Percentiles rank a stretch among this genome's conserved stretches.
These are phyloP conservation scores for Neoarthrinium moseri DNA, from an alignment of 2,329 filamentous ascomycete species.

Conservation along the genomic window DNA sequence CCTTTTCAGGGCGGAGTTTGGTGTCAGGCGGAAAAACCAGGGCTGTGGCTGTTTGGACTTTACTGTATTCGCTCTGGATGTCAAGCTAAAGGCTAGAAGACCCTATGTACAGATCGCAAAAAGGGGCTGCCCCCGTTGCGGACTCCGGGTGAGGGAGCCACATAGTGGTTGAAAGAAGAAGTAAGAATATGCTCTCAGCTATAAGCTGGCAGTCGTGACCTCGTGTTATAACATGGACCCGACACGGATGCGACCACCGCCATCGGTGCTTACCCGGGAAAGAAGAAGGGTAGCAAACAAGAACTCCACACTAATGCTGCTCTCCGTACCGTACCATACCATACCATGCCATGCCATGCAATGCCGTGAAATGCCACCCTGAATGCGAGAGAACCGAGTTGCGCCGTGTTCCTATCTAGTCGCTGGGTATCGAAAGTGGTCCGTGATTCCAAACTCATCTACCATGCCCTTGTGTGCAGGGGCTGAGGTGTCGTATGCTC, in stretches of 20 bases:
- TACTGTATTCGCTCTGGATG: constrained; percentile 4
- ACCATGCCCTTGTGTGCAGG: neutral
- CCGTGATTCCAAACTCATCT: neutral
- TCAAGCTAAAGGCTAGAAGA: constrained; percentile 1
- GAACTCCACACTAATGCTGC: constrained; percentile 10
- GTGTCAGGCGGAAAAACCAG: too few species aligned
- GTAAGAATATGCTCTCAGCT: neutral
- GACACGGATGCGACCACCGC: constrained; percentile 8
- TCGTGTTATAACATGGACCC: constrained; percentile 1
- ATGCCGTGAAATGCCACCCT: neutral
- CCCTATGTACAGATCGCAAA: constrained; percentile 11
- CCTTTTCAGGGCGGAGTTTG: too few species aligned
- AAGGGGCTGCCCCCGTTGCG: constrained; percentile 4
- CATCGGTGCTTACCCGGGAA: neutral
- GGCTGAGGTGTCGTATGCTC: constrained; percentile 12
- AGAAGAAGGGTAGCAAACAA: constrained; percentile 5
- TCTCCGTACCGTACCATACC: constrained; percentile 6
- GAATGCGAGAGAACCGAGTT: neutral
- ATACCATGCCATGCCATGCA: constrained; percentile 8
- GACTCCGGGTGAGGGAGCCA: constrained; percentile 9
- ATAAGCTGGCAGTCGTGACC: too few species aligned
- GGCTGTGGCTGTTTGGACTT: too few species aligned
- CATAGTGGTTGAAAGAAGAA: constrained; percentile 6
- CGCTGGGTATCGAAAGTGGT: constrained; percentile 7
- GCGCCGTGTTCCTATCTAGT: neutral